phyloP scores from a whole-genome alignment of 768 basidiomycete species.

The Lactarius deliciosus region DNA sequence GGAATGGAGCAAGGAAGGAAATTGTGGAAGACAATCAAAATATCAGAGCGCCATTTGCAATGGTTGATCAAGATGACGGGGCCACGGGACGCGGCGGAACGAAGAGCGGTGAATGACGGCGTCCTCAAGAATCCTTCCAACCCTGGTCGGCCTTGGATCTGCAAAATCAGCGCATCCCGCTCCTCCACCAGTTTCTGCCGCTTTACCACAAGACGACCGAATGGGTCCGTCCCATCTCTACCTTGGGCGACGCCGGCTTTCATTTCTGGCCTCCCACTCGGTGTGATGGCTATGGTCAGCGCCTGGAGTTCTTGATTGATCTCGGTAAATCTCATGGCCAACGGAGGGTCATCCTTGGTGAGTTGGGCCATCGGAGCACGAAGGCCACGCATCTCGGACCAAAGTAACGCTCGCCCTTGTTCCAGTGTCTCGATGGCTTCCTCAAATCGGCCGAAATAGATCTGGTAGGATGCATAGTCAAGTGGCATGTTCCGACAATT shows the following conservation, averaged over 20 bases:
- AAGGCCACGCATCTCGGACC: background rate
- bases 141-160: background rate
- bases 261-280: background rate
- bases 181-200: background rate
- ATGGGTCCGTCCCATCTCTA: background rate
- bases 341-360: background rate
- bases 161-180: background rate
- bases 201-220: background rate
- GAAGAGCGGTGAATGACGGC: background rate
- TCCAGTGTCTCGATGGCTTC: background rate
- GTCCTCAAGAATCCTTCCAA: background rate
- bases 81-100: background rate
- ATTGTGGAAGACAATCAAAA: background rate
- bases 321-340: background rate
- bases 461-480: background rate
- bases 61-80: background rate
- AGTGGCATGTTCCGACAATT: background rate
- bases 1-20: background rate
- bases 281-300: background rate
- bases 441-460: background rate
- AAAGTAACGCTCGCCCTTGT: background rate
- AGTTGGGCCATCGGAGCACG: background rate
- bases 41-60: background rate
- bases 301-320: background rate
- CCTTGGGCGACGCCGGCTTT: background rate